These are phyloP conservation scores for Hericium rajendrae DNA, from an alignment of 768 basidiomycete species.

Conservation along the genomic window DNA sequence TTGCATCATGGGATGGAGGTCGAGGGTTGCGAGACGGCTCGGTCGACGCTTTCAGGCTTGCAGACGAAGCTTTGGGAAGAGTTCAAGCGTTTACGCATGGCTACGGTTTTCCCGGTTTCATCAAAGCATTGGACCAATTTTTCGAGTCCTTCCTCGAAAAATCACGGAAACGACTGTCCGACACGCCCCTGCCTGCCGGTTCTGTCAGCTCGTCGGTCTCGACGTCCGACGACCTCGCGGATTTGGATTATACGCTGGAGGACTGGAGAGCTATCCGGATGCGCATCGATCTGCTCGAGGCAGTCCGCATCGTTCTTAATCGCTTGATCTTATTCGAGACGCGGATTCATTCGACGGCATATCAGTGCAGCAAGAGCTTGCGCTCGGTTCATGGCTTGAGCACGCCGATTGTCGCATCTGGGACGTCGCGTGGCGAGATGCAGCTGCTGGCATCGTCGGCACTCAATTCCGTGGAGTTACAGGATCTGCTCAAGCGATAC, in stretches of 20 bases:
- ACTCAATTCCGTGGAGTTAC: slow-evolving; percentile 74
- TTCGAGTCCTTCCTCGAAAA: slow-evolving; percentile 61
- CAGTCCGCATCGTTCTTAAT: slow-evolving; percentile 63
- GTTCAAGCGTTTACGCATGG: slow-evolving; percentile 83
- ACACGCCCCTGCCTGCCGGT: slow-evolving; percentile 10
- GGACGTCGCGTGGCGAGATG: slow-evolving; percentile 55
- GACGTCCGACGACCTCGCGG: slow-evolving; percentile 51
- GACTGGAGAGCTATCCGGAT: slow-evolving; percentile 87
- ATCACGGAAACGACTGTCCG: slow-evolving; percentile 45
- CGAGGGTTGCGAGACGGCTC: slow-evolving; percentile 67
- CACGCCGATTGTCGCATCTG: slow-evolving; percentile 40
- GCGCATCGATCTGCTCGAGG: slow-evolving; percentile 74
- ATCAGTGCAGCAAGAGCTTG: slow-evolving; percentile 51
- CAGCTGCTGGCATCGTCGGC: slow-evolving; percentile 75
- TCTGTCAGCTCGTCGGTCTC: slow-evolving; percentile 22
- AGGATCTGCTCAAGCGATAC: slow-evolving; percentile 44
- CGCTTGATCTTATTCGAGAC: slow-evolving; percentile 60
- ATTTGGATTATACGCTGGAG: slow-evolving; percentile 73
- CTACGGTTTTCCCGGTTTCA: slow-evolving; percentile 66
- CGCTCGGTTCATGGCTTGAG: slow-evolving; percentile 47
- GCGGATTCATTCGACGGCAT: slow-evolving; percentile 50
- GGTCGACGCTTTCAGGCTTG: slow-evolving; percentile 62
- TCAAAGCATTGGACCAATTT: slow-evolving; percentile 65
- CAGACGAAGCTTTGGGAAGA: slow-evolving; percentile 71
- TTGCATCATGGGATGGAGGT: slow-evolving; percentile 37